phyloP scores from a whole-genome alignment of 2,329 filamentous ascomycete genomes.

The Xylariaceae sp. region DNA sequence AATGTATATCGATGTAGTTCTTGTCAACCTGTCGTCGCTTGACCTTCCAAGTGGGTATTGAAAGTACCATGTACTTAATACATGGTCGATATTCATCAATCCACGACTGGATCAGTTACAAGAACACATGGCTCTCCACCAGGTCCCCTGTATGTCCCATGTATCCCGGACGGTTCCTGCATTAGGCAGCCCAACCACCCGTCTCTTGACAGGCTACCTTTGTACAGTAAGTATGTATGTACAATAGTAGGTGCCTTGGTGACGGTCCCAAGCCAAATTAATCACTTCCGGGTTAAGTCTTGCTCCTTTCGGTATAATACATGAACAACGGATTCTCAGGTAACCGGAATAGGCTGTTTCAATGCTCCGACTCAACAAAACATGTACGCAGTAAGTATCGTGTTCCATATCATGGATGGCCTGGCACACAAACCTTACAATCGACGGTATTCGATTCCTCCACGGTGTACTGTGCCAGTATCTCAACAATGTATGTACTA shows the following conservation, averaged over 20 bases:
- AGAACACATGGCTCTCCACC: constrained; percentile 33
- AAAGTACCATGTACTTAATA: neutral
- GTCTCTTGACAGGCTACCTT: neutral
- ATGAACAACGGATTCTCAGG: neutral
- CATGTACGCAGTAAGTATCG: neutral
- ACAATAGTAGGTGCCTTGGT: too few relatives aligned
- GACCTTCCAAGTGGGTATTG: neutral
- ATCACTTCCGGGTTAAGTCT: neutral
- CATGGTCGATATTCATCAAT: constrained; percentile 1
- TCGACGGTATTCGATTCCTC: neutral
- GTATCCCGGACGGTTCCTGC: constrained; percentile 26
- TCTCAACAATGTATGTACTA: neutral
- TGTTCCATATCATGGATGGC: neutral
- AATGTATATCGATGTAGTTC: too few relatives aligned
- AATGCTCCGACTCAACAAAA: neutral
- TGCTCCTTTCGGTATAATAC: neutral
- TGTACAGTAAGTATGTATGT: too few relatives aligned
- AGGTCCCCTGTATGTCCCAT: constrained; percentile 9
- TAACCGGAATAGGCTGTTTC: neutral
- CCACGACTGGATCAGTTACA: neutral
- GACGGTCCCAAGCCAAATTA: neutral
- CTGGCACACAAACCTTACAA: neutral
- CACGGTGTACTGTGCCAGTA: neutral
- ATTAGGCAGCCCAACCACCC: constrained; percentile 18
- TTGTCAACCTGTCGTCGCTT: neutral